Conservation (phyloP, 257 asterid species). For the Craterostigma plantagineum region DNA sequence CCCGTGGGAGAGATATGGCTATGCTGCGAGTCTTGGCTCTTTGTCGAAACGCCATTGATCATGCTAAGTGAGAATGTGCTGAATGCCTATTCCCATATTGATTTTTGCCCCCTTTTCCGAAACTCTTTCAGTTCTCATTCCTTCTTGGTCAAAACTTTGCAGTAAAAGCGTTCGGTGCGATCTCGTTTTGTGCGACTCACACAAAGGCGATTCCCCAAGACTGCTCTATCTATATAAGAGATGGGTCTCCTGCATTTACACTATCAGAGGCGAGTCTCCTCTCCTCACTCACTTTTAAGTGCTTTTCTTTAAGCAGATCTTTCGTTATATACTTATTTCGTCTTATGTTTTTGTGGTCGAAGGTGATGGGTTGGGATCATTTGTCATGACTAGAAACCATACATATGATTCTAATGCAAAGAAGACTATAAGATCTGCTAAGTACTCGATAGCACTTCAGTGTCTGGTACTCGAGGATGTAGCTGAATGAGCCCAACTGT, state of each 20-base stretch:
- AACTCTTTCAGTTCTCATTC: slow-evolving; percentile 7
- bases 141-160: slow-evolving; percentile 5
- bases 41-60: slow-evolving; percentile 44
- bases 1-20: slow-evolving; percentile 81
- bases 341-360: slow-evolving; percentile 7
- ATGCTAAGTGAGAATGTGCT: slow-evolving; percentile 41
- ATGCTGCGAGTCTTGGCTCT: slow-evolving; percentile 63
- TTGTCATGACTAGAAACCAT: slow-evolving; percentile 28
- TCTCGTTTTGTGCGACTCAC: slow-evolving; percentile 64
- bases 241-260: slow-evolving; percentile 76
- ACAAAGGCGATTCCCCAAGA: slow-evolving; percentile 61
- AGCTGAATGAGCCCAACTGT: slow-evolving; percentile 10
- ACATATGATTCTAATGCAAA: slow-evolving; percentile 11
- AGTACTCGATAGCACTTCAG: slow-evolving; percentile 77
- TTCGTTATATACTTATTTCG: background rate
- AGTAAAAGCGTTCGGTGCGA: slow-evolving; percentile 37
- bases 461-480: slow-evolving; percentile 50
- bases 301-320: background rate
- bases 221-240: slow-evolving; percentile 70
- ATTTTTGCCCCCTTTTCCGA: background rate
- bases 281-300: slow-evolving; percentile 1
- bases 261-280: slow-evolving; percentile 29
- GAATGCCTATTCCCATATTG: background rate
- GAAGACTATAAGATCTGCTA: slow-evolving; percentile 23
- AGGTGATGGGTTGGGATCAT: slow-evolving; percentile 50